Percentiles rank a stretch among this genome's conserved stretches.
Evolutionary conservation across 169 alveolate genomes (phyloP).

Genomic region (Eimeria sp.): DNA sequence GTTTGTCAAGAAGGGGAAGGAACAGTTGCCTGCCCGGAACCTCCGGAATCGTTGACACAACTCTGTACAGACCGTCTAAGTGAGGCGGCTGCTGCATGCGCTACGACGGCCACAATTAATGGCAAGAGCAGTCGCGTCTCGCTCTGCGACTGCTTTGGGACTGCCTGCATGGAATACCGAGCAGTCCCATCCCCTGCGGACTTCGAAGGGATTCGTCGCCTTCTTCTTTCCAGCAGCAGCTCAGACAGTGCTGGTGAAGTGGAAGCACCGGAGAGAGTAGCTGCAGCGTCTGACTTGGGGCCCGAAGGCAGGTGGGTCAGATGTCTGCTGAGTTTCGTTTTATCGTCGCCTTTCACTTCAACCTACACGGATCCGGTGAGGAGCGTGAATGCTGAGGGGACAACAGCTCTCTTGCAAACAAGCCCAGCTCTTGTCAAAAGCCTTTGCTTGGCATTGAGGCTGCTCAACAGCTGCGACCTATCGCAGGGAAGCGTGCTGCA

Average conservation of each 20-base stretch:
- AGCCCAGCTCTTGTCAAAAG: slow-evolving; percentile 54
- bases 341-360: slow-evolving; percentile 7
- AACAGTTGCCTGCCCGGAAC: background rate
- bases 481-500: background rate
- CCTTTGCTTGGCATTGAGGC: slow-evolving; percentile 17
- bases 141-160: slow-evolving; percentile 28
- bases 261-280: background rate
- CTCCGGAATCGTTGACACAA: slow-evolving; percentile 1
- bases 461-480: background rate
- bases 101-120: background rate
- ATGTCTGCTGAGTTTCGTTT: background rate
- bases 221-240: background rate
- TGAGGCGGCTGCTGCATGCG: slow-evolving; percentile 58
- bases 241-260: background rate
- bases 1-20: background rate
- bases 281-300: background rate
- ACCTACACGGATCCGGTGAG: background rate
- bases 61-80: slow-evolving; percentile 32
- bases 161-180: background rate
- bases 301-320: slow-evolving; percentile 47
- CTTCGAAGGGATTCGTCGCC: slow-evolving; percentile 38
- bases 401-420: background rate
- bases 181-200: slow-evolving; percentile 34
- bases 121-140: background rate
- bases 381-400: background rate